phyloP scores from a whole-genome alignment of 306 rosid genomes.

The Vigna hirtella region DNA sequence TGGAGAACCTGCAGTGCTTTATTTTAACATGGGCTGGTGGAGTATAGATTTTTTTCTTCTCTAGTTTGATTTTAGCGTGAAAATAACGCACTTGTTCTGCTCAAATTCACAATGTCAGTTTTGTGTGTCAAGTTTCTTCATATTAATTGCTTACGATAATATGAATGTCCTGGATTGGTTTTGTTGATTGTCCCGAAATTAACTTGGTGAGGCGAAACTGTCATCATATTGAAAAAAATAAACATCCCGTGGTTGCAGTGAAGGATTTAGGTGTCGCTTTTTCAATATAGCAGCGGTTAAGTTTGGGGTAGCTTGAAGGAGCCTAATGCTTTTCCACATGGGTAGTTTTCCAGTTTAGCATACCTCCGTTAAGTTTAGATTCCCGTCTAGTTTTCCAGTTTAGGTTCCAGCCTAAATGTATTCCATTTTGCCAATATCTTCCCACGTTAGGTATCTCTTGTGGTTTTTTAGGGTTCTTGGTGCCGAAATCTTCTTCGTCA shows the following conservation, averaged over 20 bases:
- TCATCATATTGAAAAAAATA: neutral
- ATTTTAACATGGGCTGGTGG: neutral
- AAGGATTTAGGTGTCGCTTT: neutral
- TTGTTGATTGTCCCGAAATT: neutral
- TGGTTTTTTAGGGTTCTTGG: too few species aligned
- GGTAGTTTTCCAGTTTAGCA: neutral
- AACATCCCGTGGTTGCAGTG: neutral
- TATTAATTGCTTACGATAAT: neutral
- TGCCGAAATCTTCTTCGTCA: too few species aligned
- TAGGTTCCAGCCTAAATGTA: neutral
- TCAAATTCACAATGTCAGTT: slow-evolving; percentile 1
- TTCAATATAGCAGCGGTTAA: neutral
- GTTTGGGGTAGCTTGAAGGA: slow-evolving; percentile 5
- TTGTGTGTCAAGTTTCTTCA: neutral
- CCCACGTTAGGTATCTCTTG: neutral
- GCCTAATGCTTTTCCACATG: slow-evolving; percentile 2
- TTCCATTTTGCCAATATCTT: neutral
- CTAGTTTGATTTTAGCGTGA: neutral
- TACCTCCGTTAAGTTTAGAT: too few species aligned
- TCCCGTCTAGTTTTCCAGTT: too few species aligned
- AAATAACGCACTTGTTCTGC: slow-evolving; percentile 21
- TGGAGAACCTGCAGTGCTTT: slow-evolving; percentile 7
- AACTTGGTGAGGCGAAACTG: neutral
- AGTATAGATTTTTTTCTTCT: neutral
- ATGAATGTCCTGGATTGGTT: neutral